These are phyloP conservation scores for Fragaria vesca DNA, from an alignment of 306 rosid species.

Conservation along the genomic window DNA sequence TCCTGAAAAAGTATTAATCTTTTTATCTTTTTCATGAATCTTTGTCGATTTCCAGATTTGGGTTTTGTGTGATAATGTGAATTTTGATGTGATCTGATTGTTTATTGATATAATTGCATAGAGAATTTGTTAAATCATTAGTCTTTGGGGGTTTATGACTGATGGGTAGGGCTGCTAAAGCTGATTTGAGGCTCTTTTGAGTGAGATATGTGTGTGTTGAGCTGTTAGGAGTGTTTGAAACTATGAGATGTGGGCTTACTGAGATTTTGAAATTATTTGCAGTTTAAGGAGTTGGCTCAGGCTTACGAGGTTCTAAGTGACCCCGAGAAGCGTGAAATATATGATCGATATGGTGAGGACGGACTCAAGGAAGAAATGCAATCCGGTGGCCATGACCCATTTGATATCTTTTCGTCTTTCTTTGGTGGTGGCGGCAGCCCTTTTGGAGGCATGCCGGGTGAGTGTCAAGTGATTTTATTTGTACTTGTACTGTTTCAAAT, in stretches of 20 bases:
- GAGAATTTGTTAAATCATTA: background rate
- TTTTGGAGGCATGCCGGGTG: constrained; percentile 40
- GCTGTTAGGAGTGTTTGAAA: background rate
- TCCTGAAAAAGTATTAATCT: constrained; percentile 55
- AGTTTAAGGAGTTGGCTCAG: constrained; percentile 89
- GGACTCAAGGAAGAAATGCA: constrained; percentile 57
- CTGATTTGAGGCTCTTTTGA: background rate
- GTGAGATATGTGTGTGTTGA: background rate
- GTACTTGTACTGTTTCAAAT: background rate
- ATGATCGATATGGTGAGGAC: constrained; percentile 90
- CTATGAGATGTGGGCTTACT: background rate
- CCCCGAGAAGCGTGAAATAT: constrained; percentile 82
- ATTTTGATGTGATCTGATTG: constrained; percentile 39
- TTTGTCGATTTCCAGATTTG: background rate
- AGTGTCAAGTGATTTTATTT: background rate
- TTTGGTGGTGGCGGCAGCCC: constrained; percentile 74
- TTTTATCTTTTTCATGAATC: too few relatives aligned
- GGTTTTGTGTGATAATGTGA: background rate
- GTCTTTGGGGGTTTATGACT: background rate
- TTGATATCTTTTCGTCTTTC: constrained; percentile 73
- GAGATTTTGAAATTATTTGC: constrained; percentile 4
- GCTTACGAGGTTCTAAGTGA: constrained; percentile 85
- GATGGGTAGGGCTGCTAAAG: background rate
- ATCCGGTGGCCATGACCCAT: constrained; percentile 77
- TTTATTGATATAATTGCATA: background rate